Percentiles rank a stretch among this genome's conserved stretches.
Evolutionary conservation across 352 stramenopile genomes (phyloP).

Genomic region (Nothophytophthora sp.): DNA sequence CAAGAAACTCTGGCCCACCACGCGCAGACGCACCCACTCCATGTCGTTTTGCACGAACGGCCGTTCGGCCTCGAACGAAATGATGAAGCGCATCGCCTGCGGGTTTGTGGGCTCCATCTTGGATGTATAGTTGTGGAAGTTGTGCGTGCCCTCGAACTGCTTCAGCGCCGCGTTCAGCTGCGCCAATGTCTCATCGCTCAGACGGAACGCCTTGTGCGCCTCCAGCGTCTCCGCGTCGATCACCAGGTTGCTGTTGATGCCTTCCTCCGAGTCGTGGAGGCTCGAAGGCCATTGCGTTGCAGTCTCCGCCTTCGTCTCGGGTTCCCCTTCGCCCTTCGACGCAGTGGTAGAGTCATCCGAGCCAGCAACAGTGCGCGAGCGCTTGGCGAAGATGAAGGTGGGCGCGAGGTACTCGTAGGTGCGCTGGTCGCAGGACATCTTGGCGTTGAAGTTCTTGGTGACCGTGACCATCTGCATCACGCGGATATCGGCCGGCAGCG

Average conservation of each 20-base stretch:
- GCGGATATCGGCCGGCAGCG: conserved; percentile 81
- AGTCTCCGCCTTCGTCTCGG: conserved; percentile 2
- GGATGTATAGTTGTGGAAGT: conserved; percentile 98
- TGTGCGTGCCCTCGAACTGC: conserved; percentile 88
- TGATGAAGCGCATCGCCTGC: conserved; percentile 92
- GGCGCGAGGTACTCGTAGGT: conserved; percentile 92
- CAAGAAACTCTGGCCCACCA: conserved; percentile 97
- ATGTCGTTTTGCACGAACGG: conserved; percentile 88
- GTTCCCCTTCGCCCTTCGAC: conserved; percentile 2
- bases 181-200: conserved; percentile 53
- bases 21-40: conserved; percentile 95
- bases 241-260: conserved; percentile 35
- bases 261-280: conserved; percentile 45
- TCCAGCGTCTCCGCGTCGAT: conserved; percentile 66
- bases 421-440: conserved; percentile 86
- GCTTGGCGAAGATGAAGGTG: conserved; percentile 84
- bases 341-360: too few species aligned
- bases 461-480: conserved; percentile 83
- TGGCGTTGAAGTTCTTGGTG: conserved; percentile 92
- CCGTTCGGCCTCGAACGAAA: conserved; percentile 84
- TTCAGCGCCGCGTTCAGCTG: conserved; percentile 57
- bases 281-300: conserved; percentile 32
- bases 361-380: conserved; percentile 9
- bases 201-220: conserved; percentile 73
- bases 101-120: conserved; percentile 85